A percentile compares a stretch with the other conserved stretches of the same genome.
Evolutionary conservation across 495 filamentous ascomycete species (phyloP).

Genomic region (Emericellopsis terricola): DNA sequence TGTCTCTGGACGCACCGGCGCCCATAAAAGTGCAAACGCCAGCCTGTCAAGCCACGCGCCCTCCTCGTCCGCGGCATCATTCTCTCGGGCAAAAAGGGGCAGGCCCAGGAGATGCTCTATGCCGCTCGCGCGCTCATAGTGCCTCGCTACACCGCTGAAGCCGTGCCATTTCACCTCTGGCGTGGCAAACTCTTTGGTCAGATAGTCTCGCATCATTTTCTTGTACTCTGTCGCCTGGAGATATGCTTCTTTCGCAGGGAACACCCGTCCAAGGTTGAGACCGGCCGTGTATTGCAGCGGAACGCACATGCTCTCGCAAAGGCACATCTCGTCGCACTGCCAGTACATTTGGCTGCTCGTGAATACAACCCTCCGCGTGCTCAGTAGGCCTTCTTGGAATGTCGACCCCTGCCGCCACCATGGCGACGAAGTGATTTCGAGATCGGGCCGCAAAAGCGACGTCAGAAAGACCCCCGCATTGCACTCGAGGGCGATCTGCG

Average conservation of each 20-base stretch:
- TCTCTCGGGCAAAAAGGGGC: slow-evolving; percentile 5
- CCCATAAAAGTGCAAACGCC: too few relatives aligned
- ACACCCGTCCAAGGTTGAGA: slow-evolving; percentile 2
- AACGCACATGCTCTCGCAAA: slow-evolving; percentile 5
- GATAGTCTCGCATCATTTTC: slow-evolving; percentile 1
- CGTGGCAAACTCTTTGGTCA: neutral
- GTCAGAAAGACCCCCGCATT: slow-evolving; percentile 3
- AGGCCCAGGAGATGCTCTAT: slow-evolving; percentile 2
- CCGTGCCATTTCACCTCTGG: slow-evolving; percentile 1
- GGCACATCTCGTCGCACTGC: slow-evolving; percentile 6
- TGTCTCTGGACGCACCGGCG: too few relatives aligned
- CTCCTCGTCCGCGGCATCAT: too few relatives aligned
- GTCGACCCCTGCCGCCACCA: slow-evolving; percentile 22
- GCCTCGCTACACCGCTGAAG: neutral
- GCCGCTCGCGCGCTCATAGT: neutral
- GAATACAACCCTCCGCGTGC: slow-evolving; percentile 14
- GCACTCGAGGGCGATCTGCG: slow-evolving; percentile 1
- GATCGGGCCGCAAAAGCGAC: slow-evolving; percentile 2
- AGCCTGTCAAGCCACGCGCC: too few relatives aligned
- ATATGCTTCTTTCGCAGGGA: neutral
- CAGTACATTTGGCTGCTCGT: slow-evolving; percentile 15
- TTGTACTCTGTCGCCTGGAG: neutral
- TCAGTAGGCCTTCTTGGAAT: slow-evolving; percentile 19
- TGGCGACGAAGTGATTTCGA: slow-evolving; percentile 6
- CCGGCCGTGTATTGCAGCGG: neutral